phyloP scores from a whole-genome alignment of 805 yeast genomes.

The Candida koratica region DNA sequence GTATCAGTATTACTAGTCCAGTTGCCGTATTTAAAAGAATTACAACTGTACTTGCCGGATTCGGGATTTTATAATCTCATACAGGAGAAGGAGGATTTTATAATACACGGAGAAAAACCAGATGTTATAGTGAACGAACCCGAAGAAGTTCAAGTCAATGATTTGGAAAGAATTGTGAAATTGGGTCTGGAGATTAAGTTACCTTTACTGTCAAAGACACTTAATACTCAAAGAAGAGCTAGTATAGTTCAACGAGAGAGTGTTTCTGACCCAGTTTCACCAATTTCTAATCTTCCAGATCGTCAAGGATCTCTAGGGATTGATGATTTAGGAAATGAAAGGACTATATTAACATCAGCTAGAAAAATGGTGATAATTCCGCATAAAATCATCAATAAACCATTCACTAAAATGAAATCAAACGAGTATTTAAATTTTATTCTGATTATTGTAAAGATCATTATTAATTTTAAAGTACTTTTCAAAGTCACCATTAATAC shows the following conservation, averaged over 20 bases:
- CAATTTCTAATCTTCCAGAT: neutral
- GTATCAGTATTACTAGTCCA: slow-evolving; percentile 18
- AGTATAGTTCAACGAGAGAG: slow-evolving; percentile 7
- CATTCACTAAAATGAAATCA: slow-evolving; percentile 33
- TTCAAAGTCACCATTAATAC: slow-evolving; percentile 16
- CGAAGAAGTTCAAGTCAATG: slow-evolving; percentile 14
- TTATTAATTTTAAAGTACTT: slow-evolving; percentile 32
- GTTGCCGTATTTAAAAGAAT: slow-evolving; percentile 26
- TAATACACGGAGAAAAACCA: slow-evolving; percentile 18
- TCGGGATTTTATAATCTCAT: slow-evolving; percentile 25
- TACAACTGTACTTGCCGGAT: slow-evolving; percentile 21
- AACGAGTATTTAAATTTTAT: slow-evolving; percentile 37
- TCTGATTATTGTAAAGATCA: slow-evolving; percentile 33
- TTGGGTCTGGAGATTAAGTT: slow-evolving; percentile 26
- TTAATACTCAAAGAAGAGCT: slow-evolving; percentile 25
- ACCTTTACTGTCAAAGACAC: slow-evolving; percentile 28
- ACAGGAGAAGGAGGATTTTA: slow-evolving; percentile 29
- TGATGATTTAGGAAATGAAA: neutral
- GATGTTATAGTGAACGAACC: slow-evolving; percentile 16
- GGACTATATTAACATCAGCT: slow-evolving; percentile 6
- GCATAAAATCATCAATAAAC: slow-evolving; percentile 39
- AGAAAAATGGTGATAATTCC: slow-evolving; percentile 36
- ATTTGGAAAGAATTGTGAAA: slow-evolving; percentile 26
- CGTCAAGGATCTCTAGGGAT: neutral
- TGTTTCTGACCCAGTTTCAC: neutral